A percentile compares a stretch with the other conserved stretches of the same genome.
Evolutionary conservation across 768 basidiomycete species (phyloP).

Genomic region (Leccinum fibrillosum): DNA sequence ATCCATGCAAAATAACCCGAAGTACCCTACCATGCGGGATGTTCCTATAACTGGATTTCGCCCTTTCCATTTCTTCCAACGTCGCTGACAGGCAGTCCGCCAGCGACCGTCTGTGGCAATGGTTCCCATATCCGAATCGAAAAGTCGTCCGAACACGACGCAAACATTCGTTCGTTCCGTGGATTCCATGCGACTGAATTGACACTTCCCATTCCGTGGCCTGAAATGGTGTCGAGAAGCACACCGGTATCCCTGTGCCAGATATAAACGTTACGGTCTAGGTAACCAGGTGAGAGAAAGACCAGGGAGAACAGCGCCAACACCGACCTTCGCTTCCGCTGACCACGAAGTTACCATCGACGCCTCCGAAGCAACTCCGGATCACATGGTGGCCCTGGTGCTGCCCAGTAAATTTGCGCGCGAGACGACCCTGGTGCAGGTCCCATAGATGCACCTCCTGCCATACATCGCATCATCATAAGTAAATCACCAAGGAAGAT

Average conservation of each 20-base stretch:
- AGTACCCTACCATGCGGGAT: conserved; percentile 15
- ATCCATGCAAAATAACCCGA: conserved; percentile 26
- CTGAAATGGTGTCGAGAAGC: conserved; percentile 82
- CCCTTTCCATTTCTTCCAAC: conserved; percentile 51
- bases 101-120: conserved; percentile 21
- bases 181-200: conserved; percentile 98
- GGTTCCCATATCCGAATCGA: conserved; percentile 89
- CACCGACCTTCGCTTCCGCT: conserved; percentile 91
- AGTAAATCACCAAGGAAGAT: conserved; percentile 1
- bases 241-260: conserved; percentile 89
- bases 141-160: conserved; percentile 91
- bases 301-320: neutral
- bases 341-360: conserved; percentile 82
- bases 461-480: conserved; percentile 7
- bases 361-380: conserved; percentile 90
- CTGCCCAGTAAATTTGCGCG: conserved; percentile 84
- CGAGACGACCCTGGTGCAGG: conserved; percentile 61
- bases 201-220: conserved; percentile 87
- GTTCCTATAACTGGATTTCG: conserved; percentile 48
- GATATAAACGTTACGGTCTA: conserved; percentile 91
- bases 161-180: conserved; percentile 85
- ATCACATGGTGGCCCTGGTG: conserved; percentile 82
- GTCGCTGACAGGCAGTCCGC: conserved; percentile 16
- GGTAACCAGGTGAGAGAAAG: conserved; percentile 10
- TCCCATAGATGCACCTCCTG: conserved; percentile 93